Evolutionary conservation across 345 rosid species (phyloP).

Genomic region (Luvunga scandens): DNA sequence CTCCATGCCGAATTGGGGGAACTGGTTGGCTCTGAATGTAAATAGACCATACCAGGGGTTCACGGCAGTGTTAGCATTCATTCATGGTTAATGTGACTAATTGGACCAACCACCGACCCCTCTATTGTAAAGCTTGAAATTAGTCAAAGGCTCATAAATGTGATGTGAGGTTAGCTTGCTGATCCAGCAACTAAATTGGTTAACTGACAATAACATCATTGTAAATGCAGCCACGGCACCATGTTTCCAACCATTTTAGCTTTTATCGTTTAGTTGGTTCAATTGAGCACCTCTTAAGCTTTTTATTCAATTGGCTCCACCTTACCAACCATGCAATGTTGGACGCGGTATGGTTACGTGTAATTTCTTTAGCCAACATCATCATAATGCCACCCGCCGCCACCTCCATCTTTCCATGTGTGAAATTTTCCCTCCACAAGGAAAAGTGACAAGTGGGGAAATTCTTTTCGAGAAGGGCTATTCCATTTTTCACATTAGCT

Average conservation of each 20-base stretch:
- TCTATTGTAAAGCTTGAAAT: background rate
- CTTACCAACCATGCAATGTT: background rate
- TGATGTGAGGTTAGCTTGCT: background rate
- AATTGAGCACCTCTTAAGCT: background rate
- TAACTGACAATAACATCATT: background rate
- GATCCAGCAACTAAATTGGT: background rate
- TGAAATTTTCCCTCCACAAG: too few species aligned
- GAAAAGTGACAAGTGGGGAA: too few species aligned
- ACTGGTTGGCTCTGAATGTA: too few species aligned
- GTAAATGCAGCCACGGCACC: too few species aligned
- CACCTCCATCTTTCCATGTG: too few species aligned
- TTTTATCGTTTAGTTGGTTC: background rate
- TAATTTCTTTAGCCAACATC: too few species aligned
- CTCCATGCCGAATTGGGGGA: too few species aligned
- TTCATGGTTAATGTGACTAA: background rate
- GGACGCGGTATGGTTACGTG: background rate
- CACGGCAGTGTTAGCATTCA: background rate
- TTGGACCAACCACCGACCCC: background rate
- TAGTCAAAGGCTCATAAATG: background rate
- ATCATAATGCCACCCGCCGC: too few species aligned
- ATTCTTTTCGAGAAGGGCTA: too few species aligned
- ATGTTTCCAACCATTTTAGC: background rate
- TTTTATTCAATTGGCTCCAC: background rate
- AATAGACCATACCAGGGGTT: background rate
- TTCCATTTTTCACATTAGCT: too few species aligned